Evolutionary conservation across 805 yeast genomes (phyloP).

Genomic region (Saccharomycopsis sp.): DNA sequence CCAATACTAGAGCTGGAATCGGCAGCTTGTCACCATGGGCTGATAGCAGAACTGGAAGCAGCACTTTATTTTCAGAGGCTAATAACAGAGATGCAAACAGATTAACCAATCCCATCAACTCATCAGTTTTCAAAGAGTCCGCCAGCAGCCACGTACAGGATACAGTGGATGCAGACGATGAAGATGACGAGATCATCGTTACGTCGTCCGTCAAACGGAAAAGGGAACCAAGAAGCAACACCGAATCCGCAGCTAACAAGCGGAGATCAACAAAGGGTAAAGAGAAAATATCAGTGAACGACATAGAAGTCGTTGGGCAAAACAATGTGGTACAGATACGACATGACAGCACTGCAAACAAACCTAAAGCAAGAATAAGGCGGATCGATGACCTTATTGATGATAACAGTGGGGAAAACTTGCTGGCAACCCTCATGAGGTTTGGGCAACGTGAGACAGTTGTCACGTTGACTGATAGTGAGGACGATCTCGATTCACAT

Average conservation of each 20-base stretch:
- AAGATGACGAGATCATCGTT: constrained; percentile 17
- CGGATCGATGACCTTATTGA: constrained; percentile 14
- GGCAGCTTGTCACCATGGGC: too few species aligned
- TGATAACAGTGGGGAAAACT: not conserved
- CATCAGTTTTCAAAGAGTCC: not conserved
- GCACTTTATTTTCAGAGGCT: too few species aligned
- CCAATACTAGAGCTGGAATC: too few species aligned
- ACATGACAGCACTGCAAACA: constrained; percentile 3
- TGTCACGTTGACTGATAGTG: constrained; percentile 20
- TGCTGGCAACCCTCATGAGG: not conserved
- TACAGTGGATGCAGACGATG: constrained; percentile 6
- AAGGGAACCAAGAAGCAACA: constrained; percentile 6
- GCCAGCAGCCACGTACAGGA: not conserved
- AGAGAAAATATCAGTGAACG: not conserved
- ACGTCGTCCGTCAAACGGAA: not conserved
- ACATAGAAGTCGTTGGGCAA: not conserved
- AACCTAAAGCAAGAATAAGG: constrained; percentile 6
- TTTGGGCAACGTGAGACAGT: not conserved
- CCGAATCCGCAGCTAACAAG: not conserved
- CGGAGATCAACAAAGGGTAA: not conserved
- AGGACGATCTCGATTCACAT: constrained; percentile 31
- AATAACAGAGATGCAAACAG: too few species aligned
- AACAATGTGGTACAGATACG: not conserved
- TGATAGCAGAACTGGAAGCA: too few species aligned
- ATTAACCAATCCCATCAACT: too few species aligned